Conservation (phyloP, 2,329 filamentous ascomycete genomes). For the Hymenoscyphus fraxineus region DNA sequence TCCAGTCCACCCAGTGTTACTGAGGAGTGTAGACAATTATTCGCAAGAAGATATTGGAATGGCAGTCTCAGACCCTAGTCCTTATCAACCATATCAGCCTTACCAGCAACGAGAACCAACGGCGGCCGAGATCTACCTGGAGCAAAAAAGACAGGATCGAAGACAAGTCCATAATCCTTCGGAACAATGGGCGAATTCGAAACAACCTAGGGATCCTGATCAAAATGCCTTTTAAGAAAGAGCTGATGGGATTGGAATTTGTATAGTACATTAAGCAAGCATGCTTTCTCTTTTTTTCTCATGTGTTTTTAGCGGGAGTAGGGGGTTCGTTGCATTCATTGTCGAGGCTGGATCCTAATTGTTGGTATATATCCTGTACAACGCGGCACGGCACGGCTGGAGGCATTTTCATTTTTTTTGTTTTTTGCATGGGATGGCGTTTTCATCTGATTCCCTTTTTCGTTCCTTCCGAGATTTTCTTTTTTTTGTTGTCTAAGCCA, state of each 20-base stretch:
- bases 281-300: background rate
- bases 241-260: background rate
- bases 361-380: background rate
- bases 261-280: slow-evolving; percentile 1
- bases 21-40: slow-evolving; percentile 12
- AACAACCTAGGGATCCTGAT: slow-evolving; percentile 9
- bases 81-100: slow-evolving; percentile 19
- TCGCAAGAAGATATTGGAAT: slow-evolving; percentile 22
- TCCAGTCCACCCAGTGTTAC: slow-evolving; percentile 13
- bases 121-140: slow-evolving; percentile 21
- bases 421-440: background rate
- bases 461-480: background rate
- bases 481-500: background rate
- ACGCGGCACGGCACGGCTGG: background rate
- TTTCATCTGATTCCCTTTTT: background rate
- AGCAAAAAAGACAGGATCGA: slow-evolving; percentile 20
- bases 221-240: background rate
- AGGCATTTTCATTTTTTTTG: background rate
- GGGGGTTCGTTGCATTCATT: background rate
- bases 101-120: slow-evolving; percentile 14
- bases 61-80: slow-evolving; percentile 22
- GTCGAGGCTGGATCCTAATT: slow-evolving; percentile 12
- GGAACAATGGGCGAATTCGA: slow-evolving; percentile 21
- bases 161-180: slow-evolving; percentile 19
- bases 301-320: slow-evolving; percentile 3